phyloP scores from a whole-genome alignment of 2,329 filamentous ascomycete genomes.

The Fusarium sp. region DNA sequence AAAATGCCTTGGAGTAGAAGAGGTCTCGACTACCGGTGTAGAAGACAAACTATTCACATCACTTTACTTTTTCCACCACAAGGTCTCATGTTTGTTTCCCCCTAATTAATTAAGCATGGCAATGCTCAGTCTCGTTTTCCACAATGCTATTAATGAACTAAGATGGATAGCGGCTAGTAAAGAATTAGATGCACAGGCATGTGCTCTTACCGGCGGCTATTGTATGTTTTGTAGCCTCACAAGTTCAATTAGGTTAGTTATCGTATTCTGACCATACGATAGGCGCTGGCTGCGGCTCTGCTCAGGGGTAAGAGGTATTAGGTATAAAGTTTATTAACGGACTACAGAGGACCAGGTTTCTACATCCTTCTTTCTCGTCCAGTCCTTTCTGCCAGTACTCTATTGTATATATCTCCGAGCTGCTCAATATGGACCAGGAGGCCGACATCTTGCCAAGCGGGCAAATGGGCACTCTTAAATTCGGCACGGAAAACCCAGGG shows the following conservation, averaged over 20 bases:
- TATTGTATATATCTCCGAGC: slow-evolving; percentile 1
- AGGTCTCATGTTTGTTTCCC: not conserved
- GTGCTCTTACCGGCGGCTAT: slow-evolving; percentile 14
- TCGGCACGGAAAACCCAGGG: not conserved
- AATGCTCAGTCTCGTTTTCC: not conserved
- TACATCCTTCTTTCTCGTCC: not conserved
- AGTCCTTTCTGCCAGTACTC: not conserved
- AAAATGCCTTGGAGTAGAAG: not conserved
- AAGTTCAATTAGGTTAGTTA: slow-evolving; percentile 1
- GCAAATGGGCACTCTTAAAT: slow-evolving; percentile 5
- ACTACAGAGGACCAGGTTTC: not conserved
- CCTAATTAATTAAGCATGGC: not conserved
- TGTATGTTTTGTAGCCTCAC: not conserved
- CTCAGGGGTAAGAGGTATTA: slow-evolving; percentile 34
- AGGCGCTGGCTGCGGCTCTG: slow-evolving; percentile 30
- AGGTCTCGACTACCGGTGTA: not conserved
- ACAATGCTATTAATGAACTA: not conserved
- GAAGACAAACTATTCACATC: not conserved
- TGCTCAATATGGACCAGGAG: slow-evolving; percentile 20
- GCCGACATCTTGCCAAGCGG: not conserved
- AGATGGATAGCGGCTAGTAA: not conserved
- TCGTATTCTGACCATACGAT: slow-evolving; percentile 29
- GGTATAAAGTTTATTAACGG: slow-evolving; percentile 4
- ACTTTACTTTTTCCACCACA: not conserved
- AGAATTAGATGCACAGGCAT: not conserved